phyloP scores from a whole-genome alignment of 768 basidiomycete species.

The Russula emetica region DNA sequence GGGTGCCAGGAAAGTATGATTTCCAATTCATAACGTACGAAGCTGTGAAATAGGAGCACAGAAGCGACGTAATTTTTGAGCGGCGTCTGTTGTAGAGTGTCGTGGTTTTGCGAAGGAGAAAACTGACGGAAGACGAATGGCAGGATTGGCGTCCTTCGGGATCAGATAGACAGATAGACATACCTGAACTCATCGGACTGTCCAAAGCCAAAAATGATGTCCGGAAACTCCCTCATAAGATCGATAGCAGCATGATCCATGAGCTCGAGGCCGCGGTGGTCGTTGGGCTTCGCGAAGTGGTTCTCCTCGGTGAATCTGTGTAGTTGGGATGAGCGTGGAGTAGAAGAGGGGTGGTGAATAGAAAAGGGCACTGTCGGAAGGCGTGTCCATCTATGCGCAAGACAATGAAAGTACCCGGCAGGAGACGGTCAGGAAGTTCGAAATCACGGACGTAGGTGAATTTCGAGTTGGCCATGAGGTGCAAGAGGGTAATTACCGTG shows the following conservation, averaged over 20 bases:
- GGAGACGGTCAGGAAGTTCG: constrained; percentile 81
- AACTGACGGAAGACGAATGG: constrained; percentile 46
- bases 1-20: constrained; percentile 65
- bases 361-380: constrained; percentile 74
- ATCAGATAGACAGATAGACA: not conserved
- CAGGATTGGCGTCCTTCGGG: not conserved
- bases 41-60: constrained; percentile 87
- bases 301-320: constrained; percentile 81
- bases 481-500: constrained; percentile 11
- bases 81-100: constrained; percentile 79
- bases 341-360: not conserved
- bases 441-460: constrained; percentile 88
- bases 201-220: constrained; percentile 85
- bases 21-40: constrained; percentile 87
- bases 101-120: constrained; percentile 74
- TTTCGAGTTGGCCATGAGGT: constrained; percentile 82
- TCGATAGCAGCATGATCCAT: constrained; percentile 88
- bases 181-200: constrained; percentile 98
- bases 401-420: constrained; percentile 81
- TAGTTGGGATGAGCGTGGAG: not conserved
- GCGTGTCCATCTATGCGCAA: constrained; percentile 89
- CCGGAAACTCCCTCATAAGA: constrained; percentile 78
- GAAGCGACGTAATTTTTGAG: constrained; percentile 79
- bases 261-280: constrained; percentile 74
- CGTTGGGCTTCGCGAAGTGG: constrained; percentile 86